phyloP scores from a whole-genome alignment of 805 yeast species.

The Candida sonorensis region DNA sequence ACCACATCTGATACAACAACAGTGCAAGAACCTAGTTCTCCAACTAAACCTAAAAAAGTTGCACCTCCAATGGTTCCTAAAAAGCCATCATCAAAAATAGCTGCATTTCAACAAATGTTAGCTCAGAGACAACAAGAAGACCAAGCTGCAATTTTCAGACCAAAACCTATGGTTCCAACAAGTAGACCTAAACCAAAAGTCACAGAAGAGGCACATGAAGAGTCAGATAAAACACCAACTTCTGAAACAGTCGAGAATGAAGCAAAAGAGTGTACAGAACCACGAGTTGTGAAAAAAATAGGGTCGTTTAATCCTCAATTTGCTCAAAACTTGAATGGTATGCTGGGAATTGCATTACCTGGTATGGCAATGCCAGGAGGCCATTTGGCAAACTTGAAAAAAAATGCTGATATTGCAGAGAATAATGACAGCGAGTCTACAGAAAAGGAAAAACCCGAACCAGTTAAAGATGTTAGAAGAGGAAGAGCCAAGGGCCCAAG shows the following conservation, averaged over 20 bases:
- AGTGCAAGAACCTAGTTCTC: too few species aligned
- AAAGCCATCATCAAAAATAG: constrained; percentile 70
- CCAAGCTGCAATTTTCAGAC: constrained; percentile 12
- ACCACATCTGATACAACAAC: too few species aligned
- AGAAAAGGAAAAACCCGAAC: constrained; percentile 3
- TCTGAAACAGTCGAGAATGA: too few species aligned
- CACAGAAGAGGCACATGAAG: too few species aligned
- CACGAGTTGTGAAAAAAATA: constrained; percentile 3
- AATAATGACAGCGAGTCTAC: constrained; percentile 1
- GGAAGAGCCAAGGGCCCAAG: constrained; percentile 68
- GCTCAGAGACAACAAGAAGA: constrained; percentile 42
- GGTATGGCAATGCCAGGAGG: constrained; percentile 54
- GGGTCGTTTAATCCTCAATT: constrained; percentile 33
- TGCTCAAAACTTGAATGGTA: constrained; percentile 53
- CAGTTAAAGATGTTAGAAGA: constrained; percentile 31
- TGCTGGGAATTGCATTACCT: constrained; percentile 45
- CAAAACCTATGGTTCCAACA: constrained; percentile 18
- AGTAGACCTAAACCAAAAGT: constrained; percentile 13
- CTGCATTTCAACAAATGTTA: constrained; percentile 76
- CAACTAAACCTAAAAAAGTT: constrained; percentile 10
- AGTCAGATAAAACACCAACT: too few species aligned
- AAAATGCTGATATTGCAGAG: constrained; percentile 10
- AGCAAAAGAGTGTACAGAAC: constrained; percentile 1
- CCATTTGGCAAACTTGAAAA: constrained; percentile 4
- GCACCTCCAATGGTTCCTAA: constrained; percentile 68